Conservation (phyloP, 1,284 basidiomycete genomes). For the Fomitopsis betulina region DNA sequence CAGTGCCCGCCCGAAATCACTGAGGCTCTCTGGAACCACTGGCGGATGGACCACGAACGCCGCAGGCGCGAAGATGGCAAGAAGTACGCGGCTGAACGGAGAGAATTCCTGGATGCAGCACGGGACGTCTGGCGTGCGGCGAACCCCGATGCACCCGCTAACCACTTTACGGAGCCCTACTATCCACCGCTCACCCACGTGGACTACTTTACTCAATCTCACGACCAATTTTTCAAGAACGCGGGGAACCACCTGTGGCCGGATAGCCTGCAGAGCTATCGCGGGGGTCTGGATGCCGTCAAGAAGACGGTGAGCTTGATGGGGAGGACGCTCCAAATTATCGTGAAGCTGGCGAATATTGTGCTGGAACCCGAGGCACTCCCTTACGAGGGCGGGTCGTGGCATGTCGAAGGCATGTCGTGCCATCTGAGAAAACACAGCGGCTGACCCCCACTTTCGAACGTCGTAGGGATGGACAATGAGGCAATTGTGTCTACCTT, state of each 20-base stretch:
- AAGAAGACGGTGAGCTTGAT: constrained; percentile 7
- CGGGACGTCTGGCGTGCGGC: no score
- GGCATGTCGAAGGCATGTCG: constrained; percentile 29
- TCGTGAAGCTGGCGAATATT: constrained; percentile 49
- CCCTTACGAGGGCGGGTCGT: constrained; percentile 27
- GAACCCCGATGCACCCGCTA: no score
- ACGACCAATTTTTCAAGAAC: neutral
- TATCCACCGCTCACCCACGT: neutral
- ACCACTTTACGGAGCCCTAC: neutral
- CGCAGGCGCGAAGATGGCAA: no score
- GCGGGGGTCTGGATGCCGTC: neutral
- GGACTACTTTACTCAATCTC: neutral
- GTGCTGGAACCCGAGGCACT: constrained; percentile 39
- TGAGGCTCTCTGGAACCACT: no score
- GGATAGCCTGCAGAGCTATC: neutral
- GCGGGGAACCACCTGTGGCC: neutral
- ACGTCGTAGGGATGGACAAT: neutral
- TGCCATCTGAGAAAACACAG: no score
- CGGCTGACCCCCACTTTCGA: neutral
- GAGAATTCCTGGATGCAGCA: no score
- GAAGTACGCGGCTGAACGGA: no score
- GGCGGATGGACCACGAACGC: neutral
- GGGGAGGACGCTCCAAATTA: constrained; percentile 36
- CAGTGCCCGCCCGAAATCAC: neutral
- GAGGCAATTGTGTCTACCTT: constrained; percentile 28